Conservation (phyloP, 116 monocot genomes). For the Trichopus zeylanicus region DNA sequence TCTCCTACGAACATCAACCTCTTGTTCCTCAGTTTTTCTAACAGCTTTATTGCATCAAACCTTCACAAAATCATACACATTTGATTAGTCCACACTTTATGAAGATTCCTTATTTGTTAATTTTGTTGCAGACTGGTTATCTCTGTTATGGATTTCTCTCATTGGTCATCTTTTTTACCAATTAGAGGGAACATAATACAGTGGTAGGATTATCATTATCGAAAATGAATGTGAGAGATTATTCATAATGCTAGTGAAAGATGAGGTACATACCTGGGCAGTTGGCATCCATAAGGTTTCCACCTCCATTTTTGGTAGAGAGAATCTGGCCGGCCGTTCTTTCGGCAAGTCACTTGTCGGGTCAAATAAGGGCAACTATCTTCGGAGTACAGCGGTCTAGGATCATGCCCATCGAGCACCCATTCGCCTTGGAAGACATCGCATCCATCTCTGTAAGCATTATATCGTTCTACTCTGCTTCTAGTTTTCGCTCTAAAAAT, state of each 20-base stretch:
- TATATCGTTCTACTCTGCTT: neutral
- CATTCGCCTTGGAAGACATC: constrained; percentile 47
- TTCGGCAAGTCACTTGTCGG: constrained; percentile 35
- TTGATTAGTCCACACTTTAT: too few relatives aligned
- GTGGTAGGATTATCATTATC: too few relatives aligned
- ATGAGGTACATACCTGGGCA: constrained; percentile 33
- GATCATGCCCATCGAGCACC: constrained; percentile 25
- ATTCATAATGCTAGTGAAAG: too few relatives aligned
- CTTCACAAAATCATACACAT: constrained; percentile 3
- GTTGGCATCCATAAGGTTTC: constrained; percentile 33
- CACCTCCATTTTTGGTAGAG: constrained; percentile 57
- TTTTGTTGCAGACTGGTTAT: too few relatives aligned
- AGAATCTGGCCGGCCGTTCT: constrained; percentile 45
- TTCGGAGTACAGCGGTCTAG: constrained; percentile 43
- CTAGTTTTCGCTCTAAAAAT: neutral
- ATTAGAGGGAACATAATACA: too few relatives aligned
- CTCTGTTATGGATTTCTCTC: too few relatives aligned
- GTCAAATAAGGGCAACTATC: constrained; percentile 48
- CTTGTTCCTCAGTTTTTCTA: constrained; percentile 41
- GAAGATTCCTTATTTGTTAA: too few relatives aligned
- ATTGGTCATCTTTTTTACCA: too few relatives aligned
- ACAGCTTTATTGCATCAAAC: constrained; percentile 31
- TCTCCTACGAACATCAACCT: constrained; percentile 68
- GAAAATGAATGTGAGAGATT: neutral
- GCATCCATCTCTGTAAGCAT: constrained; percentile 15